phyloP scores from a whole-genome alignment of 2,329 filamentous ascomycete species.

The Venturia oleaginea region DNA sequence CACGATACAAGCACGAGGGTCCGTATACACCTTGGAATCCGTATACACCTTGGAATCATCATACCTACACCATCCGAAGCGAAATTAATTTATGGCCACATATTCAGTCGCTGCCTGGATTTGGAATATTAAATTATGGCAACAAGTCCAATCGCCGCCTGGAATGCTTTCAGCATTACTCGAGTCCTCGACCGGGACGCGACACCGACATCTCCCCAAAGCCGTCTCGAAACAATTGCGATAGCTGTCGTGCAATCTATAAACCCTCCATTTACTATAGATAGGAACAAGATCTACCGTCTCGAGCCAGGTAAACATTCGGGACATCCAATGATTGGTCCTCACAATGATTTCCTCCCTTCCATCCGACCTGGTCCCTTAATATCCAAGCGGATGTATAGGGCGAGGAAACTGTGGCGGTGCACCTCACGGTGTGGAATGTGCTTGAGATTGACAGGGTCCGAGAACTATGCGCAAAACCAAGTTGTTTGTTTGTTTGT shows the following conservation, averaged over 20 bases:
- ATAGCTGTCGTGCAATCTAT: slow-evolving; percentile 2
- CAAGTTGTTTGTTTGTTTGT: not conserved
- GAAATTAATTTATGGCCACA: not conserved
- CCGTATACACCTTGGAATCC: not conserved
- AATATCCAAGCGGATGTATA: not conserved
- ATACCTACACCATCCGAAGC: not conserved
- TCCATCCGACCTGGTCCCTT: not conserved
- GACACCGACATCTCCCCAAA: not conserved
- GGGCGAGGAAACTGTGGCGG: not conserved
- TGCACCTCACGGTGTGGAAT: not conserved
- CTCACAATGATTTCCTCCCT: not conserved
- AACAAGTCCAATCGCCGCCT: not conserved
- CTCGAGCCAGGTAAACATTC: not conserved
- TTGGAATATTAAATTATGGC: too few relatives aligned
- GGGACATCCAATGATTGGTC: not conserved
- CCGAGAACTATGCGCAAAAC: not conserved
- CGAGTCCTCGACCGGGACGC: not conserved
- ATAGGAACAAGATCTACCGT: not conserved
- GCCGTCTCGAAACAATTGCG: not conserved
- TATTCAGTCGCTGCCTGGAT: too few relatives aligned
- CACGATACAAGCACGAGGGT: not conserved
- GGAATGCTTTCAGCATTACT: not conserved
- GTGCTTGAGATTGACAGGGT: not conserved
- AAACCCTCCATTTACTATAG: not conserved
- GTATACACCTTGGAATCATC: not conserved